Percentiles rank a stretch among this genome's conserved stretches.
These are phyloP conservation scores for Miscanthus lutarioriparius DNA, from an alignment of 176 grass and related monocot species.

Conservation along the genomic window DNA sequence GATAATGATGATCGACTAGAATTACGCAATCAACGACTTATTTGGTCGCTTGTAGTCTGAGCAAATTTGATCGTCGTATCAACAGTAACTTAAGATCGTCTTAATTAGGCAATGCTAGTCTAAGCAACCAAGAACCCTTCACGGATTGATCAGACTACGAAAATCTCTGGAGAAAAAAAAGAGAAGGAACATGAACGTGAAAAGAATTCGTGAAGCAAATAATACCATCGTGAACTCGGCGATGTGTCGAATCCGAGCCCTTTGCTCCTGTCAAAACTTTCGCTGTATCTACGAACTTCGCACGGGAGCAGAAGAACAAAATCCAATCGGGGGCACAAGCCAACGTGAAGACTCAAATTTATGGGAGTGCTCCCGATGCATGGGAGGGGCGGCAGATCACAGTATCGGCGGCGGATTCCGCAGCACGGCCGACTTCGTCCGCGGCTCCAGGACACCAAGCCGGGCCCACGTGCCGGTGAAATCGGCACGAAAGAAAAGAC, in stretches of 20 bases:
- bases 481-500: not conserved
- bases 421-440: not conserved
- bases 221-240: not conserved
- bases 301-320: not conserved
- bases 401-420: not conserved
- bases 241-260: not conserved
- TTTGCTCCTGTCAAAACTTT: not conserved
- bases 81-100: not conserved
- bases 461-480: conserved; percentile 16
- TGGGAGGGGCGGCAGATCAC: not conserved
- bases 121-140: not conserved
- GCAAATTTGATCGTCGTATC: not conserved
- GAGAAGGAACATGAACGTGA: not conserved
- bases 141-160: not conserved
- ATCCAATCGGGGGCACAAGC: not conserved
- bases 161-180: not conserved
- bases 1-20: not conserved
- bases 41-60: not conserved
- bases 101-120: not conserved
- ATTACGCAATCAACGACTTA: no score
- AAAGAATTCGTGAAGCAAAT: not conserved
- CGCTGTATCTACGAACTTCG: not conserved
- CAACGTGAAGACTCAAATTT: not conserved
- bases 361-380: not conserved
- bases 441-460: not conserved